These are phyloP conservation scores for Zostera marina DNA, from an alignment of 116 monocot species.

Conservation along the genomic window DNA sequence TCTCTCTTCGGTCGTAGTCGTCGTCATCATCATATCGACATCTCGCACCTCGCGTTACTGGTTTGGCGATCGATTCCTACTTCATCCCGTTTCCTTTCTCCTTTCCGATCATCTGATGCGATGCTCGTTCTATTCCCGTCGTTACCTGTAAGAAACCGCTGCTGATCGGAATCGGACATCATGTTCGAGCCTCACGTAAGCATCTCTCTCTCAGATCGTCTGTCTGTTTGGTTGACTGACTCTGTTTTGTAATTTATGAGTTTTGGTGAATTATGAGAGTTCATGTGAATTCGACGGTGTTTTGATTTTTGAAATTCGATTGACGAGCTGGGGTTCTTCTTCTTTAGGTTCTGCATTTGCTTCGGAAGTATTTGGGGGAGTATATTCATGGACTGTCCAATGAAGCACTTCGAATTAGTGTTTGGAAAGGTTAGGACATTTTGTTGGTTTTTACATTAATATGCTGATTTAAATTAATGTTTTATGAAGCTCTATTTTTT, in stretches of 20 bases:
- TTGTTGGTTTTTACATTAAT: too few relatives aligned
- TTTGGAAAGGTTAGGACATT: constrained; percentile 55
- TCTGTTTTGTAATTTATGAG: neutral
- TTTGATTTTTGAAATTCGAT: neutral
- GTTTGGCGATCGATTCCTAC: too few relatives aligned
- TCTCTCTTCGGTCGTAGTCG: neutral
- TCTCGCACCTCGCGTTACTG: too few relatives aligned
- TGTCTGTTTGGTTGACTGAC: neutral
- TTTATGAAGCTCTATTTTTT: too few relatives aligned
- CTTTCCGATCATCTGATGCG: too few relatives aligned
- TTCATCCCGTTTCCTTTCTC: too few relatives aligned
- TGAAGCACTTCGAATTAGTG: constrained; percentile 93
- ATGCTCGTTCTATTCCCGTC: neutral
- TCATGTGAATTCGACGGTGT: too few relatives aligned
- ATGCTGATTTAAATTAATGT: too few relatives aligned
- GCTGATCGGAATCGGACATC: neutral
- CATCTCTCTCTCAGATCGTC: neutral
- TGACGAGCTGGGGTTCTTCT: neutral
- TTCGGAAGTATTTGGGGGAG: constrained; percentile 83
- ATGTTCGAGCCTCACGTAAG: constrained; percentile 26
- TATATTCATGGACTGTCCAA: constrained; percentile 90
- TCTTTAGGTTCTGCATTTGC: constrained; percentile 64
- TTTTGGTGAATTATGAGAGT: neutral
- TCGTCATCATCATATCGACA: neutral
- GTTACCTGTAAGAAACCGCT: neutral